Conservation (phyloP, 2,329 filamentous ascomycete genomes). For the Exutisphaerella laricina region DNA sequence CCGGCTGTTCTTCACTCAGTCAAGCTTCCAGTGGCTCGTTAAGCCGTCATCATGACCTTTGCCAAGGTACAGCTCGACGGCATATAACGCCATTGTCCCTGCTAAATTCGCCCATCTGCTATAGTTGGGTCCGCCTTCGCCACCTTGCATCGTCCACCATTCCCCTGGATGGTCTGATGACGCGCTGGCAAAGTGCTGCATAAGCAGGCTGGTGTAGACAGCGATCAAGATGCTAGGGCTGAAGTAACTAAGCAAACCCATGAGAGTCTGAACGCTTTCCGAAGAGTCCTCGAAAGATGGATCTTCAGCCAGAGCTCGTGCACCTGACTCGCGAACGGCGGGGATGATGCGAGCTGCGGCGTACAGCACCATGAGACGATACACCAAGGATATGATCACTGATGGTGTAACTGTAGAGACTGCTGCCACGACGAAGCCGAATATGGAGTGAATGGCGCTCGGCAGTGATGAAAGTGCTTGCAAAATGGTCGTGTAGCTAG, state of each 20-base stretch:
- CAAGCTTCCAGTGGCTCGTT: slow-evolving; percentile 76
- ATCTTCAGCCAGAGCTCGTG: slow-evolving; percentile 74
- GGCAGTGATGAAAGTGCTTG: slow-evolving; percentile 80
- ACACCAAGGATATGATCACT: slow-evolving; percentile 89
- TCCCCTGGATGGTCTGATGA: slow-evolving; percentile 53
- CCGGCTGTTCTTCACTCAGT: slow-evolving; percentile 15
- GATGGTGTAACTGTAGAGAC: slow-evolving; percentile 94
- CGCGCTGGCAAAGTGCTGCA: slow-evolving; percentile 87
- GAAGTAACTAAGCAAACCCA: slow-evolving; percentile 87
- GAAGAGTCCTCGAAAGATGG: slow-evolving; percentile 68
- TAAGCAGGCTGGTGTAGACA: slow-evolving; percentile 89
- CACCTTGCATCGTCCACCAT: slow-evolving; percentile 82
- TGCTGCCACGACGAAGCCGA: slow-evolving; percentile 82
- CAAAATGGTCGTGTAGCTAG: slow-evolving; percentile 86
- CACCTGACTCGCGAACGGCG: slow-evolving; percentile 80
- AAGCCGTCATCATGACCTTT: slow-evolving; percentile 72
- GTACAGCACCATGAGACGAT: slow-evolving; percentile 92
- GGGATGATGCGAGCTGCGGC: slow-evolving; percentile 94
- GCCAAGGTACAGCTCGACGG: slow-evolving; percentile 81
- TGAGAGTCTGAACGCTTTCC: slow-evolving; percentile 63
- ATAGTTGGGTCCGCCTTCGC: slow-evolving; percentile 73
- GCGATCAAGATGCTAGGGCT: slow-evolving; percentile 90
- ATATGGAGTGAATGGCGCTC: slow-evolving; percentile 72
- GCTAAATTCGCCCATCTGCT: slow-evolving; percentile 94
- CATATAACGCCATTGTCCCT: slow-evolving; percentile 82